phyloP scores from a whole-genome alignment of 306 rosid species.

The Cucumis melo region DNA sequence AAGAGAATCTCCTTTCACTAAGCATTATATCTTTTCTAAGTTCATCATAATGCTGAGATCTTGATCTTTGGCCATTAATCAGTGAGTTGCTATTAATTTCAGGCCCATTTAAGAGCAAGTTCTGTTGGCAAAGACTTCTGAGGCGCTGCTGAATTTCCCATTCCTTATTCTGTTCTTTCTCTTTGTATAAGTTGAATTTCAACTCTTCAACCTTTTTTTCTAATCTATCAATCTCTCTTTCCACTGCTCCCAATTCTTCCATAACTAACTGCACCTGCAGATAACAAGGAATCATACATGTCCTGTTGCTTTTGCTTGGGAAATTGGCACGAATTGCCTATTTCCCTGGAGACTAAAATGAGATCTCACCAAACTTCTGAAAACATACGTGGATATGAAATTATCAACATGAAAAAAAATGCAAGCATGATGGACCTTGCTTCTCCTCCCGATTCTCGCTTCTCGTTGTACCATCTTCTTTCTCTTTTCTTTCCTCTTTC shows the following conservation, averaged over 20 bases:
- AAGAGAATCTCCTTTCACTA: constrained; percentile 31
- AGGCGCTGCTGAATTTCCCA: constrained; percentile 26
- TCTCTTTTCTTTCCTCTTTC: no score
- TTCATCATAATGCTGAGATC: constrained; percentile 34
- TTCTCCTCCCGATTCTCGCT: no score
- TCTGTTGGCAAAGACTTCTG: constrained; percentile 19
- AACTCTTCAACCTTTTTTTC: constrained; percentile 69
- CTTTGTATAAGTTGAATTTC: constrained; percentile 29
- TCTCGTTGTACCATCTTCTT: no score
- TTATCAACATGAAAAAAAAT: no score
- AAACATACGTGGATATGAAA: no score
- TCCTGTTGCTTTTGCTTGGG: neutral
- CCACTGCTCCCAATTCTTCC: constrained; percentile 53
- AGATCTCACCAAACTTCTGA: no score
- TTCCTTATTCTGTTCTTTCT: constrained; percentile 37
- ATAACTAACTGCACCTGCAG: constrained; percentile 51
- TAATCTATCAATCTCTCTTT: constrained; percentile 51
- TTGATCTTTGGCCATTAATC: constrained; percentile 18
- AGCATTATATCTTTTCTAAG: constrained; percentile 15
- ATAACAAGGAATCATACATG: neutral
- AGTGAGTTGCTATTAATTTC: constrained; percentile 16
- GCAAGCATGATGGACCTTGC: no score
- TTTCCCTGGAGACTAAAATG: no score
- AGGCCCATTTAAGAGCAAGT: constrained; percentile 17
- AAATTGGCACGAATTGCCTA: no score